Evolutionary conservation across 2,329 filamentous ascomycete genomes (phyloP), one percentile per base, ranked within the genome.

Genomic region (Fusarium poae): DNA sequence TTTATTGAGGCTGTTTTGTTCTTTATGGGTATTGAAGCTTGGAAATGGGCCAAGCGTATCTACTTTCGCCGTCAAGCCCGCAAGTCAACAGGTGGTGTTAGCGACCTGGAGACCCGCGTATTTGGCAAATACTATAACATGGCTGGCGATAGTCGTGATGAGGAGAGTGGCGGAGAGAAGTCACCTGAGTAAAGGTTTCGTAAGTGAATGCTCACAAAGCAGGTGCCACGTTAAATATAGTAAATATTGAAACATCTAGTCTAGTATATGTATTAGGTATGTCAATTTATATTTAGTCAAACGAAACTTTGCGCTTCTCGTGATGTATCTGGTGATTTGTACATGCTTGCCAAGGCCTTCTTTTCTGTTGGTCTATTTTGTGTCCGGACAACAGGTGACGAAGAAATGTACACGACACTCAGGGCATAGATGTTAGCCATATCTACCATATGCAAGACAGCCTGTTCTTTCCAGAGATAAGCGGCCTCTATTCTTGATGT

Each of bases 41-140:
- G 86, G 86, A 89, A 89, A 75, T 86, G 82, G 79, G 77, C 72
- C 5, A 89, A 89, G 81, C 80, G 87, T 18, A 56, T 80, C n/a
- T 80, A 77, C 59, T 79, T 76, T 66, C 76, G 78, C 11, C 77
- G 77, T 25, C 72, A 73, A 44, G 74, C 73, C n/a, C 70, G 70
- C 30, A 75, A 73, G 55, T 25, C 32, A 16, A 62, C 68, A 0
- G 50, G 65, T 0, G 68, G 57, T n/a, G 67, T 70, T 12, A 27
- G 55, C 10, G 76, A 79, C 43, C 43, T 79, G 3, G 77, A 80
- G 63, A 75, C 72, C 2, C 76, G 78, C 11, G 70, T 75, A 1
- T 80, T 80, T 65, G 77, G 77, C 9, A 40, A 71, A 53, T 79
- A 78, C 61, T 75, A 76, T 40, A 71, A 59, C 20, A 67, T 70